Conservation (phyloP, 768 basidiomycete species). For the Tylopilus intermedius region DNA sequence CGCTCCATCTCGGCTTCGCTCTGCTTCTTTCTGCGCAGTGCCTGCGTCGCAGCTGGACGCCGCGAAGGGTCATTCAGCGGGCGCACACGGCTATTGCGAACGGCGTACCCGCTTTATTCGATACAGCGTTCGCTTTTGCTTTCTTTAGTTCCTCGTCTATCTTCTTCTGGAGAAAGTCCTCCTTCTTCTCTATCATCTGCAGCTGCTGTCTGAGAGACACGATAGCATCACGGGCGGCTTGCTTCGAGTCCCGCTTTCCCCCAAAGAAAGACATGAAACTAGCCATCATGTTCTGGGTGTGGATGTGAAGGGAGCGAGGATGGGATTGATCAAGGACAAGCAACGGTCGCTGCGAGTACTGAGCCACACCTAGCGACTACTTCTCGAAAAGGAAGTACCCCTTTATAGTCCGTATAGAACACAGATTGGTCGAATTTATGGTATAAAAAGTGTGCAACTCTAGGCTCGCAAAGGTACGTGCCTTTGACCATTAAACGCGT, state of each 20-base stretch:
- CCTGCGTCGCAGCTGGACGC: constrained; percentile 73
- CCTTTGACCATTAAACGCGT: constrained; percentile 22
- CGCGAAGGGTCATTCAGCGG: constrained; percentile 10
- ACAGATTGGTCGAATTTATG: constrained; percentile 19
- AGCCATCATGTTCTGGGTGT: constrained; percentile 50
- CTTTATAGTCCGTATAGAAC: neutral
- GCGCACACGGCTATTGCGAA: neutral
- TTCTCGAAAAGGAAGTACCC: constrained; percentile 27
- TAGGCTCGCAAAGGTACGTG: constrained; percentile 23
- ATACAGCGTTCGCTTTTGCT: constrained; percentile 87
- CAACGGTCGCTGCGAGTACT: constrained; percentile 11
- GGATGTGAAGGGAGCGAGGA: constrained; percentile 1
- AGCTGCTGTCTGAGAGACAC: constrained; percentile 89
- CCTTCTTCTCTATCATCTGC: constrained; percentile 98
- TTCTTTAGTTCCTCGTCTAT: constrained; percentile 91
- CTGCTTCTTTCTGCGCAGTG: constrained; percentile 90
- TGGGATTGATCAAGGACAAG: constrained; percentile 1
- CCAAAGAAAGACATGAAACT: constrained; percentile 87
- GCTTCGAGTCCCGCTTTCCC: constrained; percentile 75
- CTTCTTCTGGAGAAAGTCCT: constrained; percentile 94
- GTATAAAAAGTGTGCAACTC: constrained; percentile 22
- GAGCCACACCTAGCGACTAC: constrained; percentile 9
- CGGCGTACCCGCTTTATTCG: constrained; percentile 82
- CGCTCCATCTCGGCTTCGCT: constrained; percentile 83
- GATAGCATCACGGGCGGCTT: constrained; percentile 88